A percentile compares a stretch with the other conserved stretches of the same genome.
phyloP scores from a whole-genome alignment of 176 grass and related monocot species.

The Carex scoparia region DNA sequence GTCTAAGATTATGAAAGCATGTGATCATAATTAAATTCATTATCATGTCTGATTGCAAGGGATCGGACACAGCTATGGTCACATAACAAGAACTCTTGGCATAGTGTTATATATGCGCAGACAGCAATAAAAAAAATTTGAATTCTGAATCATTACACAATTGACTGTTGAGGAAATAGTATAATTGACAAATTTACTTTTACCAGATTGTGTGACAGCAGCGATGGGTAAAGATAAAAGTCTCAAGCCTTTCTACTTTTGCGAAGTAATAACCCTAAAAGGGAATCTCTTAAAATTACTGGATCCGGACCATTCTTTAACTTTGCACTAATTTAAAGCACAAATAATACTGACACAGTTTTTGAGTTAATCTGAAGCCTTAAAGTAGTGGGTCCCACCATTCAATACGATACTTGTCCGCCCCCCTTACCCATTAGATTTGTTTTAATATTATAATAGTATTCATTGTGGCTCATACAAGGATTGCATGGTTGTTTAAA shows the following conservation, averaged over 20 bases:
- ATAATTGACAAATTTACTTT: background rate
- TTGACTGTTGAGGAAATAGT: background rate
- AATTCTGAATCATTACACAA: background rate
- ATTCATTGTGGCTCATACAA: background rate
- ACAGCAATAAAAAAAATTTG: background rate
- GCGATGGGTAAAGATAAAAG: background rate
- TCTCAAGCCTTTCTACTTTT: background rate
- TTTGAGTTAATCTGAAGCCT: background rate
- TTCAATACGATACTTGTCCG: no score
- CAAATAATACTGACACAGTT: no score
- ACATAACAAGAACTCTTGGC: background rate
- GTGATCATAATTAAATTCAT: background rate
- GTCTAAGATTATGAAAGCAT: background rate
- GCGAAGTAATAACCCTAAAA: background rate
- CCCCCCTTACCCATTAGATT: background rate
- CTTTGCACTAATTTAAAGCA: no score
- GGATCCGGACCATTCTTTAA: no score
- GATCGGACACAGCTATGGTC: no score
- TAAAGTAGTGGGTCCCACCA: background rate
- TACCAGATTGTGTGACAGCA: background rate
- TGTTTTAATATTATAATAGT: background rate
- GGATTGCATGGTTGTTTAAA: background rate
- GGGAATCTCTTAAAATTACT: no score
- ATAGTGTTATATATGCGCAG: background rate
- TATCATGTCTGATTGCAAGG: background rate